Conservation (phyloP, 2,329 filamentous ascomycete species). For the Talaromyces funiculosus region DNA sequence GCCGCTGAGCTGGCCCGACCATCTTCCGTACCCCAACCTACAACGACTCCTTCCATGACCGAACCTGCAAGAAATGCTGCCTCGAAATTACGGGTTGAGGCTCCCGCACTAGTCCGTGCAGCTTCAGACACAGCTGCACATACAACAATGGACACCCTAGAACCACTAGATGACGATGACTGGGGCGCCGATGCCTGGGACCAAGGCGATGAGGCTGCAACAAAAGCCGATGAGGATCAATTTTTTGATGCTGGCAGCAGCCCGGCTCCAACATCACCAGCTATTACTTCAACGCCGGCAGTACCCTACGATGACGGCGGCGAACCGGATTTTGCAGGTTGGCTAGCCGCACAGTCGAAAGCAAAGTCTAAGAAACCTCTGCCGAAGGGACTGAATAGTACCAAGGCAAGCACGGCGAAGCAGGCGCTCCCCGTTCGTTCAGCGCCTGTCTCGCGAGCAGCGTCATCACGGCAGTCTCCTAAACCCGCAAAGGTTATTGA, state of each 20-base stretch:
- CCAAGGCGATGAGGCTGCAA: conserved; percentile 48
- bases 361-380: conserved; percentile 63
- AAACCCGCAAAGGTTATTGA: conserved; percentile 61
- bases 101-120: conserved; percentile 30
- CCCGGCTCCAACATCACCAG: conserved; percentile 21
- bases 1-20: conserved; percentile 41
- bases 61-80: conserved; percentile 20
- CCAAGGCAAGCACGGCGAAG: conserved; percentile 48
- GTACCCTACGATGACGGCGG: conserved; percentile 71
- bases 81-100: conserved; percentile 20
- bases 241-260: conserved; percentile 39
- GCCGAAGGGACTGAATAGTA: conserved; percentile 67
- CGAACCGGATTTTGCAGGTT: conserved; percentile 93
- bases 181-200: conserved; percentile 63
- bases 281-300: conserved; percentile 26
- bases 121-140: conserved; percentile 38
- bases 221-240: conserved; percentile 36
- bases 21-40: conserved; percentile 44
- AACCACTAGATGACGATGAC: conserved; percentile 35
- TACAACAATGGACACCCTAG: conserved; percentile 38
- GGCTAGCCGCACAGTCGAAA: conserved; percentile 79
- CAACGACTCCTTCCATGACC: conserved; percentile 27
- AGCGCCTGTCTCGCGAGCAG: conserved; percentile 33
- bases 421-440: conserved; percentile 28
- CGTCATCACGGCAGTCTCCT: conserved; percentile 41